Conservation (phyloP, 148 eudicot species). For the Vaccinium macrocarpon region DNA sequence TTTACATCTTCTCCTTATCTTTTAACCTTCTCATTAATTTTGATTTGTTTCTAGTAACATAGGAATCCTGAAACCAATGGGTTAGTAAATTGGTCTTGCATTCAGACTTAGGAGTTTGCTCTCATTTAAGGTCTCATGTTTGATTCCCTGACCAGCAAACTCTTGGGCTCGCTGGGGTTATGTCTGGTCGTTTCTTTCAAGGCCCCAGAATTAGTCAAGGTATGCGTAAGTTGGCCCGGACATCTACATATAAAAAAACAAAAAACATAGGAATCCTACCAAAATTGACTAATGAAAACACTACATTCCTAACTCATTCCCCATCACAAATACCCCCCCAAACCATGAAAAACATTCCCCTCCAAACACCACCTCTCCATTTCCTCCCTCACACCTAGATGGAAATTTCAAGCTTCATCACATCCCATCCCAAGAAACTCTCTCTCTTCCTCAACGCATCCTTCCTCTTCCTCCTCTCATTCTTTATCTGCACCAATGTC, state of each 20-base stretch:
- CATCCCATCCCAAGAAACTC: slow-evolving; percentile 12
- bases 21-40: not conserved
- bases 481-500: slow-evolving; percentile 10
- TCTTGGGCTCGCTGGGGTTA: too few species aligned
- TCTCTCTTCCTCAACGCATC: slow-evolving; percentile 20
- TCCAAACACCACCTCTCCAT: not conserved
- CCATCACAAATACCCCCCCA: slow-evolving; percentile 1
- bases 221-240: too few species aligned
- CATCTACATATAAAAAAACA: too few species aligned
- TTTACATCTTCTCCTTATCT: not conserved
- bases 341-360: not conserved
- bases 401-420: not conserved
- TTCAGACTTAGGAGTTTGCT: too few species aligned
- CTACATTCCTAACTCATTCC: not conserved
- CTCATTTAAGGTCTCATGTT: too few species aligned
- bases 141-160: too few species aligned
- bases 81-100: too few species aligned
- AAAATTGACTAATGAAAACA: not conserved
- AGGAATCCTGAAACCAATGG: not conserved
- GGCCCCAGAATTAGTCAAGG: too few species aligned
- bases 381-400: not conserved
- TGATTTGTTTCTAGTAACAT: not conserved
- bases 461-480: slow-evolving; percentile 17
- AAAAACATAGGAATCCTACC: not conserved
- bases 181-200: too few species aligned